A percentile compares a stretch with the other conserved stretches of the same genome.
Conservation (phyloP, 1,284 basidiomycete species). For the Mycena sp. region DNA sequence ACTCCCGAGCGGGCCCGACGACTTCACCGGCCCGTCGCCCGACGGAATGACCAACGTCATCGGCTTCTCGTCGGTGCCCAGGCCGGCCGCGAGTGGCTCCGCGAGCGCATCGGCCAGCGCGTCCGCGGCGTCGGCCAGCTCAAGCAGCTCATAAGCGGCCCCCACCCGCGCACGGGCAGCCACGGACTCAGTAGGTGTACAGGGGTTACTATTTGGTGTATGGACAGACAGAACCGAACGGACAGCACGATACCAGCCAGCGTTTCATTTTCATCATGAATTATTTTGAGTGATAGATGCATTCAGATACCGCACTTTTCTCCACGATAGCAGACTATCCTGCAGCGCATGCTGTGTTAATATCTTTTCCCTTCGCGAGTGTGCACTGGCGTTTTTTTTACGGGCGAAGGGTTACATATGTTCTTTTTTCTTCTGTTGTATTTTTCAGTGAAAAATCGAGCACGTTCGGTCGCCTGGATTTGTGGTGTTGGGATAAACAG, state of each 20-base stretch:
- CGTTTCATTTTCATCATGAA: constrained; percentile 15
- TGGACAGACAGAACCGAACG: constrained; percentile 11
- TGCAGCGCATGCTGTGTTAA: constrained; percentile 14
- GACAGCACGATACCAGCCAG: constrained; percentile 22
- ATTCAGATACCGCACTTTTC: constrained; percentile 26
- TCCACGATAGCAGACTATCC: constrained; percentile 21
- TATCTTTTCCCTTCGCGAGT: constrained; percentile 15
- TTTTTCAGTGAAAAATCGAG: constrained; percentile 5
- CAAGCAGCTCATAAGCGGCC: not conserved
- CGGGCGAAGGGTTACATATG: constrained; percentile 13
- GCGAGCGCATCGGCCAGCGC: not conserved
- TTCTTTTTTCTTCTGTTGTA: constrained; percentile 23
- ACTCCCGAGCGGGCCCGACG: constrained; percentile 40
- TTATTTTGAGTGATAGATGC: constrained; percentile 32
- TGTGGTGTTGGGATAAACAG: no score
- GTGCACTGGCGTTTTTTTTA: constrained; percentile 20
- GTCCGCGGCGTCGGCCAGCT: not conserved
- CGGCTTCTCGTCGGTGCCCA: constrained; percentile 36
- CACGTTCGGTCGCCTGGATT: not conserved
- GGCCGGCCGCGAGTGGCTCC: constrained; percentile 1
- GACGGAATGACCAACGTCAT: constrained; percentile 52
- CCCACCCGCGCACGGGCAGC: not conserved
- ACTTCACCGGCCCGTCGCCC: constrained; percentile 49
- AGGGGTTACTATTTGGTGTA: constrained; percentile 13
- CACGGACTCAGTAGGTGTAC: not conserved